phyloP scores from a whole-genome alignment of 1,284 basidiomycete genomes.

The Leccinum solheimii region DNA sequence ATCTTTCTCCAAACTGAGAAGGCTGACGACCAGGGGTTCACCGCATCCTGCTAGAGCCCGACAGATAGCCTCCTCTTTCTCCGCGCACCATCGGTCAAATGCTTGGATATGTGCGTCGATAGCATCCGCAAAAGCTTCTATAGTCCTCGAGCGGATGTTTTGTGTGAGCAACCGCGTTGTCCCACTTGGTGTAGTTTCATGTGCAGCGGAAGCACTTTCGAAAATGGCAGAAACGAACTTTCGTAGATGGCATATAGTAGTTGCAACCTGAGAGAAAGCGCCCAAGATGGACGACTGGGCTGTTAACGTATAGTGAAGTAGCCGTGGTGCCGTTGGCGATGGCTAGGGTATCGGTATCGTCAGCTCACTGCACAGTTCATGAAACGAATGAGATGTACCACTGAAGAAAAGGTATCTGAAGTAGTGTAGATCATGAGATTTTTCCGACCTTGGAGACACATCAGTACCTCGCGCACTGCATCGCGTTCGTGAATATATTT shows the following conservation, averaged over 20 bases:
- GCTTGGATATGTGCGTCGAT: slow-evolving; percentile 56
- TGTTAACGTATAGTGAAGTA: slow-evolving; percentile 63
- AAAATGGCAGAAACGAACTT: slow-evolving; percentile 54
- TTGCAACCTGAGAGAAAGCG: slow-evolving; percentile 56
- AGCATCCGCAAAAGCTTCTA: slow-evolving; percentile 81
- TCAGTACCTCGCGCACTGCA: slow-evolving; percentile 70
- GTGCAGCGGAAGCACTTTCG: slow-evolving; percentile 27
- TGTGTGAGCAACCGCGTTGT: slow-evolving; percentile 22
- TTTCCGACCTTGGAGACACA: slow-evolving; percentile 66
- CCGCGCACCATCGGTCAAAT: slow-evolving; percentile 72
- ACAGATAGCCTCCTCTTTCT: slow-evolving; percentile 65
- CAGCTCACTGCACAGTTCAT: not conserved
- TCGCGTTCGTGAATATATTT: slow-evolving; percentile 71
- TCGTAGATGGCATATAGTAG: slow-evolving; percentile 60
- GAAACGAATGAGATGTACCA: slow-evolving; percentile 17
- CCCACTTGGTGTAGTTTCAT: slow-evolving; percentile 22
- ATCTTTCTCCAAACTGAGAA: slow-evolving; percentile 63
- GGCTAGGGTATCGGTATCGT: slow-evolving; percentile 38
- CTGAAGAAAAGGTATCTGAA: slow-evolving; percentile 39
- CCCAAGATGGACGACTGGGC: slow-evolving; percentile 64
- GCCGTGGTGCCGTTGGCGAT: slow-evolving; percentile 51
- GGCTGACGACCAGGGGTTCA: slow-evolving; percentile 55
- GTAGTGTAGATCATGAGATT: slow-evolving; percentile 57
- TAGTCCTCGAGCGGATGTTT: slow-evolving; percentile 50
- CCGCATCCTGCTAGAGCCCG: slow-evolving; percentile 49